Evolutionary conservation across 2,329 filamentous ascomycete genomes (phyloP), one percentile per base, ranked within the genome.

Genomic region (Paecilomyces sp.): DNA sequence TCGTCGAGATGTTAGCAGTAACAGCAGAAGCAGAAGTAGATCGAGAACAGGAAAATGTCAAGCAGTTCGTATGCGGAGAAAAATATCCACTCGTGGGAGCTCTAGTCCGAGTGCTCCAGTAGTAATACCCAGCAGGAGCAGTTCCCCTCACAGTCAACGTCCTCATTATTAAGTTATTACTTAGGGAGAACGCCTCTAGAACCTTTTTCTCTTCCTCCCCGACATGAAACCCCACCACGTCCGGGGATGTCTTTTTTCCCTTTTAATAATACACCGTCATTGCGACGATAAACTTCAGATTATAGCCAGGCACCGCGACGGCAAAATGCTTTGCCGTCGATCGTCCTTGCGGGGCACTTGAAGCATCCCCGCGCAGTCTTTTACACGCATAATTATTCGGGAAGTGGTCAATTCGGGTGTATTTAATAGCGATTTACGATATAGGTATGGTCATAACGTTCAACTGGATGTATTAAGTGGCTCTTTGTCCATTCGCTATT

Each of bases 241-340:
- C 22, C 51, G 12, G 25, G 18, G 18, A 9, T 13, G 7, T 22
- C 12, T 13, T 25, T 30, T 24, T 25, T 9, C 51, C 12, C 5
- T 15, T 30, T 36, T 41, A 56, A 28, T 28, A 28, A 28, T 28
- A 28, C 50, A 41, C 28, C 34, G 34, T 56, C 55, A 56, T 56
- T 41, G 55, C 18, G n/a, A 31, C 9, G 33, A 28, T 13, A 47
- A 18, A 18, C 5, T 18, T 8, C n/a, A 9, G 15, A 5, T 22
- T 47, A 2, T 22, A 6, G 41, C 15, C 33, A 13, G 11, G 51
- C 24, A 30, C 51, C 5, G 51, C 24, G 18, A 34, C 25, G 55
- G 55, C 33, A 56, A 41, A 56, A 28, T 1, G 24, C 36, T 56
- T 56, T 56, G 55, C 55, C 55, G 55, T 56, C 34, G 13, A 34